Evolutionary conservation across 108 stramenopile species (phyloP).

Genomic region (Thalassiosira profunda): DNA sequence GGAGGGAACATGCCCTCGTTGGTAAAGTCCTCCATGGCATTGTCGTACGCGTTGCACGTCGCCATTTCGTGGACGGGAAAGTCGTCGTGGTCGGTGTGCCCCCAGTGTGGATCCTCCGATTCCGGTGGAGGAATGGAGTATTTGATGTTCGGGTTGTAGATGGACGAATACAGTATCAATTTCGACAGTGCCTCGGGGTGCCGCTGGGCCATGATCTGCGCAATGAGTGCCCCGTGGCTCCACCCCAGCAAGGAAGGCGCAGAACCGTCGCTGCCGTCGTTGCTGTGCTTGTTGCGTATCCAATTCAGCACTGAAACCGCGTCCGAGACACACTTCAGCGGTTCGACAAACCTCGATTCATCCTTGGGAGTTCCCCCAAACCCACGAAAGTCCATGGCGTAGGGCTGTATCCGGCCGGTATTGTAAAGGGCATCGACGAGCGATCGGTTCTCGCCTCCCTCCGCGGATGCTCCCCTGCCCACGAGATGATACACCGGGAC

Average conservation of each 20-base stretch:
- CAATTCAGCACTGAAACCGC: constrained; percentile 79
- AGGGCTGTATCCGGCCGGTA: constrained; percentile 64
- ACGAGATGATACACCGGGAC: constrained; percentile 87
- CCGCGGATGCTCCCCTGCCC: neutral
- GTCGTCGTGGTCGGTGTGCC: constrained; percentile 28
- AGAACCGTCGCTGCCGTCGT: neutral
- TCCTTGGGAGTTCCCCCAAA: constrained; percentile 89
- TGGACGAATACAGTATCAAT: constrained; percentile 84
- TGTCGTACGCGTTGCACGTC: constrained; percentile 66
- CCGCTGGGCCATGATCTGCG: constrained; percentile 82
- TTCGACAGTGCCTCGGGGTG: constrained; percentile 55
- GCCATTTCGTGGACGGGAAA: constrained; percentile 38
- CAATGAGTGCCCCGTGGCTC: constrained; percentile 89
- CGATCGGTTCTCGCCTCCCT: constrained; percentile 5
- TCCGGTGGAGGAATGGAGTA: constrained; percentile 40
- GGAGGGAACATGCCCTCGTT: constrained; percentile 68
- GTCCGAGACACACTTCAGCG: constrained; percentile 77
- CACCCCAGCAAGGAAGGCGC: constrained; percentile 73
- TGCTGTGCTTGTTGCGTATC: constrained; percentile 44
- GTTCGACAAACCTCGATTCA: constrained; percentile 64
- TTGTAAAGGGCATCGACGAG: constrained; percentile 73
- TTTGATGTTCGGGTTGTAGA: constrained; percentile 74
- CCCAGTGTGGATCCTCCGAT: neutral
- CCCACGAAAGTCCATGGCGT: constrained; percentile 92
- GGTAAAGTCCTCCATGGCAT: constrained; percentile 91